Conservation (phyloP, 345 rosid genomes). For the Sonneratia alba region DNA sequence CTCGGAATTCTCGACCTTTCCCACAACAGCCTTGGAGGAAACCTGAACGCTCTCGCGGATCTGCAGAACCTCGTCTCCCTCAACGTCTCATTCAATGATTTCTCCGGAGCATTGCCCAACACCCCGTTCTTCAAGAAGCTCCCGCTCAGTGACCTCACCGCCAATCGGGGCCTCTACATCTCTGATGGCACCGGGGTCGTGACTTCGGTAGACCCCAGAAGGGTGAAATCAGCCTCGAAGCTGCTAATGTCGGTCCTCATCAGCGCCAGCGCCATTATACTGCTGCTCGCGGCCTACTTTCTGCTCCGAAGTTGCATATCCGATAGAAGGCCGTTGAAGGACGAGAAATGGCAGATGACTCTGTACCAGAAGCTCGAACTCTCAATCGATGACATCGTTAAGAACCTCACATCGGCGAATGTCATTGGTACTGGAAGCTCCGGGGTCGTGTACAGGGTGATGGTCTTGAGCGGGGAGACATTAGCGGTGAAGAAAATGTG, state of each 20-base stretch:
- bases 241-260: conserved; percentile 53
- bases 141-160: conserved; percentile 63
- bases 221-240: conserved; percentile 44
- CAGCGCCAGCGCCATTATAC: conserved; percentile 49
- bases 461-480: conserved; percentile 55
- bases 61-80: conserved; percentile 84
- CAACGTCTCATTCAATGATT: conserved; percentile 82
- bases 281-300: conserved; percentile 50
- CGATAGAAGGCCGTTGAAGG: conserved; percentile 22
- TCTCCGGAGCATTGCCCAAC: conserved; percentile 78
- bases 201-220: conserved; percentile 31
- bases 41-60: conserved; percentile 45
- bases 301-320: conserved; percentile 36
- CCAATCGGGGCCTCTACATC: conserved; percentile 59
- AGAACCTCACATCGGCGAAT: conserved; percentile 56
- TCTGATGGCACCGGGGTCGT: conserved; percentile 20
- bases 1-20: conserved; percentile 75
- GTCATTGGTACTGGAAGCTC: conserved; percentile 97
- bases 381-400: conserved; percentile 59
- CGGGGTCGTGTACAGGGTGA: conserved; percentile 80
- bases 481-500: conserved; percentile 94
- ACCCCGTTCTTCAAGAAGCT: conserved; percentile 70
- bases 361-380: conserved; percentile 80
- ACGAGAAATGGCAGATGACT: conserved; percentile 62
- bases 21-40: conserved; percentile 62